phyloP scores from a whole-genome alignment of 805 yeast genomes.

The Priceomyces haplophilus region DNA sequence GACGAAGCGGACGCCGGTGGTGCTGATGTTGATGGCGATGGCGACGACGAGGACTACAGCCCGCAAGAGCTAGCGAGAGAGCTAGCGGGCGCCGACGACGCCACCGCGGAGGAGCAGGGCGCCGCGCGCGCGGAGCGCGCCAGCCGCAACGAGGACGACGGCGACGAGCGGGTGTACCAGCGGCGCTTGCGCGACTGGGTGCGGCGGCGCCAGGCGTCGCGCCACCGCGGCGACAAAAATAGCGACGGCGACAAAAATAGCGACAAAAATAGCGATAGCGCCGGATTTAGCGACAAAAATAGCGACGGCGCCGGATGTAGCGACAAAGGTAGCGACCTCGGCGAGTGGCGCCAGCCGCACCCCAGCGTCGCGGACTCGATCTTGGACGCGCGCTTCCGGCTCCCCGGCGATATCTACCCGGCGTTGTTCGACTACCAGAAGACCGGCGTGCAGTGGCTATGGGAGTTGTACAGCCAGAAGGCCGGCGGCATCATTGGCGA shows the following conservation, averaged over 20 bases:
- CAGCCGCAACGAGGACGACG: conserved; percentile 65
- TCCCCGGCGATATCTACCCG: conserved; percentile 91
- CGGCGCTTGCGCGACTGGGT: conserved; percentile 62
- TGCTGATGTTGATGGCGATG: conserved; percentile 15
- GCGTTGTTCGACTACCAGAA: conserved; percentile 89
- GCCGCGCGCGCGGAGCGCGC: conserved; percentile 1
- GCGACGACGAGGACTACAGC: conserved; percentile 8
- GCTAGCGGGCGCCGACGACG: too few species aligned
- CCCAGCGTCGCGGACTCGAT: conserved; percentile 75
- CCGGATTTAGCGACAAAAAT: too few species aligned
- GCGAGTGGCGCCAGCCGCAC: conserved; percentile 75
- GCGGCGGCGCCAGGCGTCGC: conserved; percentile 42
- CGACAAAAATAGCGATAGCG: too few species aligned
- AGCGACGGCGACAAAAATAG: too few species aligned
- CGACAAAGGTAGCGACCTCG: conserved; percentile 12
- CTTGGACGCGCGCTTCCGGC: conserved; percentile 61
- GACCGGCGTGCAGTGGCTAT: conserved; percentile 96
- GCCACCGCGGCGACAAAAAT: conserved; percentile 7
- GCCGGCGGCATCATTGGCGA: conserved; percentile 97
- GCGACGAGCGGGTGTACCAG: conserved; percentile 66
- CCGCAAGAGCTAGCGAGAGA: conserved; percentile 9
- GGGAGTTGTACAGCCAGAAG: conserved; percentile 85
- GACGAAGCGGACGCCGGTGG: conserved; percentile 15
- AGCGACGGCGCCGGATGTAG: conserved; percentile 43
- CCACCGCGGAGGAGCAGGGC: too few species aligned